Evolutionary conservation across 306 rosid species (phyloP), one percentile per base, ranked within the genome.

Genomic region (Cicer pinnatifidum): DNA sequence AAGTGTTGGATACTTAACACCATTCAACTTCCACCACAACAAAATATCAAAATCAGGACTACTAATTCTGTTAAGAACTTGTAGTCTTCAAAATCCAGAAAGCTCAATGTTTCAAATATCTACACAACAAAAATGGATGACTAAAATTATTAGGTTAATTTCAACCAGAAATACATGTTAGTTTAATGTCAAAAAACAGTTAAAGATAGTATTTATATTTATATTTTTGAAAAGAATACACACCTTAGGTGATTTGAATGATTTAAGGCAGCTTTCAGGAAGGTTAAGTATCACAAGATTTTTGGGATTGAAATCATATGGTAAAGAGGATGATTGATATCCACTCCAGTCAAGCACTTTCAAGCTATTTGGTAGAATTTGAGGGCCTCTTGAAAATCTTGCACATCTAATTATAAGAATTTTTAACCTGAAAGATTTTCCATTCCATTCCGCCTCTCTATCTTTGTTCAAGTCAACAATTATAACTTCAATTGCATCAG

Each of bases 251-350:
- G 57, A 20, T 20, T 45, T n/a, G 19, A 67, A 67, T 2, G 11
- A 8, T 7, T 45, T 12, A 11, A 67, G 1, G 35, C 33, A 38
- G n/a, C 75, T 57, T 17, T 58, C 33, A 38, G 53, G 69, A 35
- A 77, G 8, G 28, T 6, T 28, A 3, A 77, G 62, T 46, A 68
- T 38, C 5, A n/a, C 9, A 41, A 69, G 10, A 37, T 59, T 56
- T 9, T 38, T 77, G 11, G 76, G 76, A 59, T 69, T 51, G 33
- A 77, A 69, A 69, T 69, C 53, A 39, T 45, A 35, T n/a, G 77
- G 68, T 72, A 58, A 44, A 28, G 77, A 72, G 5, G 58, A 20
- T 23, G 77, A 72, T 43, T 9, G 58, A 9, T 72, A 58, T 44
- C 57, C 68, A 44, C 35, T 9, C 77, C 68, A 72, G 40, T 72